Conservation (phyloP, 2,329 filamentous ascomycete species). For the Tricladium varicosporioides region DNA sequence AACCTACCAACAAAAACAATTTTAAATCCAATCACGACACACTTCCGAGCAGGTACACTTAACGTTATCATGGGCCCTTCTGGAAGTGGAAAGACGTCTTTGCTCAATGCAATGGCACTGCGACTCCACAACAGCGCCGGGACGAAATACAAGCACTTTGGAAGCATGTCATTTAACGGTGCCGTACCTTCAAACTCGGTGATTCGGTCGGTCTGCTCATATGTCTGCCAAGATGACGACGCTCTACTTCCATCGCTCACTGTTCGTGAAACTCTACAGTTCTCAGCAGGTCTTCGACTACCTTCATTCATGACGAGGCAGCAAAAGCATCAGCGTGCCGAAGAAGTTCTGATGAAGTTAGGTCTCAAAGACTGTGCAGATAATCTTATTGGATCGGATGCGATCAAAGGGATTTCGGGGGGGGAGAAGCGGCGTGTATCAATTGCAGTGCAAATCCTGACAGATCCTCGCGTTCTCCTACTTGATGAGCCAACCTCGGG, state of each 20-base stretch:
- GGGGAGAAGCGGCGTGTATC: constrained; percentile 77
- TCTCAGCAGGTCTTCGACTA: constrained; percentile 68
- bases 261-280: constrained; percentile 70
- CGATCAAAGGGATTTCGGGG: constrained; percentile 76
- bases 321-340: constrained; percentile 66
- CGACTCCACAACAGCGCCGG: constrained; percentile 60
- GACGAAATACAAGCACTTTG: constrained; percentile 60
- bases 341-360: constrained; percentile 71
- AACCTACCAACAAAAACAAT: constrained; percentile 57
- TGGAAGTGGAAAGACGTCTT: constrained; percentile 72
- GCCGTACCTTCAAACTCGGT: constrained; percentile 66
- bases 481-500: constrained; percentile 77
- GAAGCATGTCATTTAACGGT: constrained; percentile 68
- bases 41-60: constrained; percentile 65
- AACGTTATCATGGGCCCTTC: constrained; percentile 82
- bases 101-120: constrained; percentile 71
- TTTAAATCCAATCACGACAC: constrained; percentile 62
- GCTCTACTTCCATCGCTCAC: constrained; percentile 72
- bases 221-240: constrained; percentile 77
- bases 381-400: constrained; percentile 68
- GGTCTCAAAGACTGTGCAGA: constrained; percentile 77
- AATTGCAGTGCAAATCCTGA: constrained; percentile 75
- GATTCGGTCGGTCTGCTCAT: constrained; percentile 69
- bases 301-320: constrained; percentile 67
- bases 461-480: constrained; percentile 68